Evolutionary conservation across 106 monocot genomes (phyloP).

Genomic region (Gastrodia elata): DNA sequence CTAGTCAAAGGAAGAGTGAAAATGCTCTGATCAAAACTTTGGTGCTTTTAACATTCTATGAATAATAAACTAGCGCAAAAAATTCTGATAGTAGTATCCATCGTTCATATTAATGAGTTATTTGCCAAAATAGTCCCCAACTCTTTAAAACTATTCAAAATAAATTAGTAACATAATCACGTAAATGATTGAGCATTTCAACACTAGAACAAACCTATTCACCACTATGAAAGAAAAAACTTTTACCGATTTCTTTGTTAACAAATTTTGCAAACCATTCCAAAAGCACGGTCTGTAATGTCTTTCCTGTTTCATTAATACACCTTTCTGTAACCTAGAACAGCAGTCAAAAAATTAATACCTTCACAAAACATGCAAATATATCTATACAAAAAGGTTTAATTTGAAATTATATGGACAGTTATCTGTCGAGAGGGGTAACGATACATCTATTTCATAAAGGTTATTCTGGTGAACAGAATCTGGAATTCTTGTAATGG

Average conservation of each 20-base stretch:
- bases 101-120: background rate
- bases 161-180: background rate
- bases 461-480: constrained; percentile 74
- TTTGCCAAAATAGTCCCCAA: background rate
- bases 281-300: constrained; percentile 63
- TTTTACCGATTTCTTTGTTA: constrained; percentile 76
- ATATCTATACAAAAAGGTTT: background rate
- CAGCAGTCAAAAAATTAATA: constrained; percentile 10
- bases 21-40: background rate
- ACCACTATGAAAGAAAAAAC: background rate
- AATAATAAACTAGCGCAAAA: background rate
- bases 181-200: background rate
- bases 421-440: background rate
- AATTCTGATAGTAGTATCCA: background rate
- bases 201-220: background rate
- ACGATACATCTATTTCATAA: constrained; percentile 65
- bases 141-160: background rate
- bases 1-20: background rate
- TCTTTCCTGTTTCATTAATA: constrained; percentile 62
- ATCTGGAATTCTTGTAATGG: constrained; percentile 58
- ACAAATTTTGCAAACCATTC: constrained; percentile 72
- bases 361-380: constrained; percentile 2
- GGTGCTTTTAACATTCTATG: background rate
- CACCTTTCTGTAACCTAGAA: constrained; percentile 75
- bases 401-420: background rate